Conservation (phyloP, 345 rosid species). For the Gossypium sturtianum region DNA sequence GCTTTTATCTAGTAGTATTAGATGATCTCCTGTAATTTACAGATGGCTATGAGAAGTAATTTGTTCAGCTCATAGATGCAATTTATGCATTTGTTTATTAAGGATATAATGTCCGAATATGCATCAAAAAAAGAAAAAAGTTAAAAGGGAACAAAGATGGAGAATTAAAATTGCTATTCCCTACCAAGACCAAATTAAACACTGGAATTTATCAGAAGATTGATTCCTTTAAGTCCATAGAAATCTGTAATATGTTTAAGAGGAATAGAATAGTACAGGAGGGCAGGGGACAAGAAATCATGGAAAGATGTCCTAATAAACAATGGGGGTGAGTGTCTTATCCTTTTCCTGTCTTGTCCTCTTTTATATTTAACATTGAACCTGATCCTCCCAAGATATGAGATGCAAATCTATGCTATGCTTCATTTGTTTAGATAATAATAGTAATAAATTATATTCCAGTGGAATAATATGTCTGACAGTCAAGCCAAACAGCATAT, state of each 20-base stretch:
- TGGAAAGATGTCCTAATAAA: background rate
- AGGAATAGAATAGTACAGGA: background rate
- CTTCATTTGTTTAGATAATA: background rate
- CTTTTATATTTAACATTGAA: background rate
- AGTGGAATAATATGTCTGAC: background rate
- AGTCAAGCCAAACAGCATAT: background rate
- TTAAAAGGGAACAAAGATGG: background rate
- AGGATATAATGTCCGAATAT: too few relatives aligned
- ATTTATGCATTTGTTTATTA: constrained; percentile 6
- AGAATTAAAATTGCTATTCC: background rate
- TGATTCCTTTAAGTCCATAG: background rate
- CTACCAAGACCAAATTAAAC: background rate
- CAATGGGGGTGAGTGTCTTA: background rate
- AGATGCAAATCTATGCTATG: background rate
- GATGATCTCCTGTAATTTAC: constrained; percentile 21
- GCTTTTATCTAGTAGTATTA: background rate
- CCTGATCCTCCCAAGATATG: constrained; percentile 8
- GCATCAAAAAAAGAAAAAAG: too few relatives aligned
- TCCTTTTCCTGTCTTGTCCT: background rate
- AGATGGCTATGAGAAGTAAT: constrained; percentile 2
- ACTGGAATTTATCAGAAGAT: background rate
- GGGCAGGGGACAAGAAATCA: constrained; percentile 1
- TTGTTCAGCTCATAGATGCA: constrained; percentile 13
- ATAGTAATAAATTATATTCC: background rate
- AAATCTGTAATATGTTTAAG: background rate